Conservation (phyloP, 129 eudicot species). For the Sambucus nigra region DNA sequence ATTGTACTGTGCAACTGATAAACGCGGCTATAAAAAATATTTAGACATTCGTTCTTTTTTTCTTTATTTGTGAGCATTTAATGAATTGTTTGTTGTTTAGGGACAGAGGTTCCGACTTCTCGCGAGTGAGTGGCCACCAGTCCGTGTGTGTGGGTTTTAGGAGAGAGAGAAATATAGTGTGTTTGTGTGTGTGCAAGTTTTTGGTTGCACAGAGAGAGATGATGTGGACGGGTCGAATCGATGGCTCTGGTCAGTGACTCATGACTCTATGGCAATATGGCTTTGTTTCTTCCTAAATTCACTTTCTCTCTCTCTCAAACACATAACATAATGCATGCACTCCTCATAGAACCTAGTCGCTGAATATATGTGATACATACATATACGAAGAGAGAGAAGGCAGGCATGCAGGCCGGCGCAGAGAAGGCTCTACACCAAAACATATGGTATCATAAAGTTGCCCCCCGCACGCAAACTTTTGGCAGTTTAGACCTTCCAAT, state of each 20-base stretch:
- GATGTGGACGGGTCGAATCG: slow-evolving; percentile 49
- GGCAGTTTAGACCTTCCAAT: background rate
- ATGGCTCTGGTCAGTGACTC: slow-evolving; percentile 31
- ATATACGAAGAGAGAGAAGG: background rate
- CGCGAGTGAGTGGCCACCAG: slow-evolving; percentile 8
- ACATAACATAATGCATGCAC: no score
- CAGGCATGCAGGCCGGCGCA: slow-evolving; percentile 11
- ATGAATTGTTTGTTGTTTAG: background rate
- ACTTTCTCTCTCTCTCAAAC: background rate
- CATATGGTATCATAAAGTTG: background rate
- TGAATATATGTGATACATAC: slow-evolving; percentile 4
- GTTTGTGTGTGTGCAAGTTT: slow-evolving; percentile 11
- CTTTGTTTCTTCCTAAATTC: background rate
- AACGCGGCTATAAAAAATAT: slow-evolving; percentile 18
- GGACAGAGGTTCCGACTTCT: slow-evolving; percentile 16
- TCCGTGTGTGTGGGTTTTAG: slow-evolving; percentile 14
- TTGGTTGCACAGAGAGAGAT: slow-evolving; percentile 24
- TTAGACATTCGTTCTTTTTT: slow-evolving; percentile 6
- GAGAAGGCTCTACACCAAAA: slow-evolving; percentile 3
- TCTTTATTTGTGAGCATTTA: background rate
- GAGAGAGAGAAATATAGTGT: slow-evolving; percentile 1
- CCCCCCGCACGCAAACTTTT: background rate
- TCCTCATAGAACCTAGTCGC: no score
- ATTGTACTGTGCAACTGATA: slow-evolving; percentile 29
- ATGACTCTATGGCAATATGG: slow-evolving; percentile 9